Percentiles rank a stretch among this genome's conserved stretches.
phyloP scores from a whole-genome alignment of 495 filamentous ascomycete species.

The Aspergillus carlsbadensis region DNA sequence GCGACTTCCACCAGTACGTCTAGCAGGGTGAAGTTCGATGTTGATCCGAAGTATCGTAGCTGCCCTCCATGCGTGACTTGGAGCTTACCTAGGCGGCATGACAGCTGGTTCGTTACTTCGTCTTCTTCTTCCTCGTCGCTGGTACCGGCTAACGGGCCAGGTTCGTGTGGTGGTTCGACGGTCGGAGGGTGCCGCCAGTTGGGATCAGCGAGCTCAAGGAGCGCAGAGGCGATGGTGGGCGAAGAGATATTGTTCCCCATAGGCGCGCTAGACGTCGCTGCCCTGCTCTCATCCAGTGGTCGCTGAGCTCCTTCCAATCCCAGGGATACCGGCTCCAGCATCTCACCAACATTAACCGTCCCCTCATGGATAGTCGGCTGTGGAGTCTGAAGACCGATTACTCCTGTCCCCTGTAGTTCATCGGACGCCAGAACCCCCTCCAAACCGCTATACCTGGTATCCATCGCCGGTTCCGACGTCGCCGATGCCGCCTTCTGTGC shows the following conservation, averaged over 20 bases:
- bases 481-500: no score
- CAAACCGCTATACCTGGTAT: background rate
- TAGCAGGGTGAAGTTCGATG: slow-evolving; percentile 25
- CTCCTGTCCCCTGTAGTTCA: no score
- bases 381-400: background rate
- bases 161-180: background rate
- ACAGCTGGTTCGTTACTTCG: slow-evolving; percentile 7
- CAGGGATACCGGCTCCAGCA: background rate
- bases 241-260: background rate
- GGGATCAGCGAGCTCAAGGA: background rate
- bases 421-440: background rate
- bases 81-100: slow-evolving; percentile 7
- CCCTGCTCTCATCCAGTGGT: no score
- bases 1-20: slow-evolving; percentile 6
- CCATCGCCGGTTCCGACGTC: no score
- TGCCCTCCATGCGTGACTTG: slow-evolving; percentile 22
- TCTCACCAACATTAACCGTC: background rate
- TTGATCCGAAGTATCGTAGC: slow-evolving; percentile 25
- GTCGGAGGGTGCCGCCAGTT: background rate
- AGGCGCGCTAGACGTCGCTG: no score
- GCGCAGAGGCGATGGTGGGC: background rate
- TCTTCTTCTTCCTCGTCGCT: background rate
- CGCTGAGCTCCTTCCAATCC: no score
- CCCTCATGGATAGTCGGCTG: background rate
- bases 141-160: background rate